Conservation (phyloP, 805 yeast species). For the Ogataea paradorogensis region DNA sequence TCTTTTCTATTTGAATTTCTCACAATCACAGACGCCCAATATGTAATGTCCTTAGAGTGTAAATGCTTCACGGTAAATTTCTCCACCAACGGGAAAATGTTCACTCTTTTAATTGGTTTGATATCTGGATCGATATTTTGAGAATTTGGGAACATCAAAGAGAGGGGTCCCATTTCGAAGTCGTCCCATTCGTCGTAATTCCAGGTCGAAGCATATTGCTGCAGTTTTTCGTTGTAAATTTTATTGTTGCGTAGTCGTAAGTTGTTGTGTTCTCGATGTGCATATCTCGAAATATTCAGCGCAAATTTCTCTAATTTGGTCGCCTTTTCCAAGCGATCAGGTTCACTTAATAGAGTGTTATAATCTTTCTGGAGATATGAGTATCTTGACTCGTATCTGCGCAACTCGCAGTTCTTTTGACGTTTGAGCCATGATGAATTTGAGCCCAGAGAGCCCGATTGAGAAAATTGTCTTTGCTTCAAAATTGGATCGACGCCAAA, state of each 20-base stretch:
- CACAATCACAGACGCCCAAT: slow-evolving; percentile 98
- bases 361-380: slow-evolving; percentile 20
- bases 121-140: slow-evolving; percentile 26
- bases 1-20: slow-evolving; percentile 92
- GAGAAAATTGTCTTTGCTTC: slow-evolving; percentile 5
- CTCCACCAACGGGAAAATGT: slow-evolving; percentile 89
- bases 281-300: slow-evolving; percentile 26
- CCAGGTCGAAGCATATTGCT: slow-evolving; percentile 39
- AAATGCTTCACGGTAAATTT: slow-evolving; percentile 69
- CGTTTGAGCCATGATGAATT: slow-evolving; percentile 5
- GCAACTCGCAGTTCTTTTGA: slow-evolving; percentile 8
- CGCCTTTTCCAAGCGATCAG: slow-evolving; percentile 26
- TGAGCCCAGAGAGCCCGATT: slow-evolving; percentile 2
- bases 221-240: slow-evolving; percentile 22
- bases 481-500: slow-evolving; percentile 4
- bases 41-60: slow-evolving; percentile 76
- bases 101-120: slow-evolving; percentile 49
- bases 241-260: slow-evolving; percentile 28
- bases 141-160: slow-evolving; percentile 21
- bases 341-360: slow-evolving; percentile 20
- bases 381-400: slow-evolving; percentile 18
- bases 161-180: slow-evolving; percentile 30
- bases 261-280: slow-evolving; percentile 29
- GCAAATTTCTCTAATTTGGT: slow-evolving; percentile 29
- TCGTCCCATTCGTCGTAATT: slow-evolving; percentile 40